Evolutionary conservation across 2,329 filamentous ascomycete species (phyloP).

Genomic region (Clonostachys rhizophaga): DNA sequence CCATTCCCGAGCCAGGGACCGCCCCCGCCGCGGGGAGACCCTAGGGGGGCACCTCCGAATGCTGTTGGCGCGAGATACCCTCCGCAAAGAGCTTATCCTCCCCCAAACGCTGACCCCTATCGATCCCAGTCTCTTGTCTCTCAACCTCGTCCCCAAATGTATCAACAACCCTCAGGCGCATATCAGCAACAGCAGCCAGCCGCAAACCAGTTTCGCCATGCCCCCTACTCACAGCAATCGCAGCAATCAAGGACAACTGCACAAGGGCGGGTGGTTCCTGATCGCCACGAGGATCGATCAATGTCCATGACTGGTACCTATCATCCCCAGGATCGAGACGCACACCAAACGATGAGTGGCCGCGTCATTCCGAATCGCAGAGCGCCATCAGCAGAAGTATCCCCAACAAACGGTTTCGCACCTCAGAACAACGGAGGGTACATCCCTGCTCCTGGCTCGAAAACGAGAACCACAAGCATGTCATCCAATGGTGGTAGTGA

Average conservation of each 20-base stretch:
- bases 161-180: conserved; percentile 56
- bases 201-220: conserved; percentile 73
- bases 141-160: conserved; percentile 67
- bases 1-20: conserved; percentile 25
- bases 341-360: conserved; percentile 91
- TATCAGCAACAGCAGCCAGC: conserved; percentile 60
- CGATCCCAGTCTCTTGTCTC: conserved; percentile 91
- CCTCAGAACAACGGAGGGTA: conserved; percentile 28
- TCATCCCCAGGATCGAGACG: conserved; percentile 66
- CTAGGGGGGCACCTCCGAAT: conserved; percentile 44
- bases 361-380: conserved; percentile 76
- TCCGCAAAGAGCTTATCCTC: conserved; percentile 57
- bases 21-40: conserved; percentile 64
- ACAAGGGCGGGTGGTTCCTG: conserved; percentile 85
- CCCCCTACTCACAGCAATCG: conserved; percentile 57
- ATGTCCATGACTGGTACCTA: conserved; percentile 88
- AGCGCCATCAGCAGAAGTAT: conserved; percentile 31
- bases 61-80: conserved; percentile 30
- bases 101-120: conserved; percentile 75
- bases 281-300: conserved; percentile 84
- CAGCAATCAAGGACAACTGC: conserved; percentile 76
- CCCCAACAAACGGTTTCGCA: conserved; percentile 26
- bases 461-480: conserved; percentile 59
- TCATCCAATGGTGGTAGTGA: conserved; percentile 42
- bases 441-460: conserved; percentile 41